Evolutionary conservation across 352 stramenopile species (phyloP).

Genomic region (Phytopythium oedochilum): DNA sequence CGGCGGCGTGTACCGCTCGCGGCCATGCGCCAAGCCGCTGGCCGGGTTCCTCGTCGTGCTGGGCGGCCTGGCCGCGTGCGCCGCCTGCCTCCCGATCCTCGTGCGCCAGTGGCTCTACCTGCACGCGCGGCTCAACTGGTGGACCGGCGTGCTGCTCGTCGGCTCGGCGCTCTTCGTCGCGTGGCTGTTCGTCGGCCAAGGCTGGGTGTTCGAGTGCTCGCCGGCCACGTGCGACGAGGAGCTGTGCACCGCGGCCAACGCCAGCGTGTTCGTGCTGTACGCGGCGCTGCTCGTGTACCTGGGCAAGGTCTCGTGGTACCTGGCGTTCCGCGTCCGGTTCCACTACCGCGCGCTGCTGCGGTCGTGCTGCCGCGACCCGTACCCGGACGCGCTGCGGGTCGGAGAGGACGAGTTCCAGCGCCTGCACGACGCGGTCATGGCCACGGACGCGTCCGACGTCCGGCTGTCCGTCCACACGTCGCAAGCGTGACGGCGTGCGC

Average conservation of each 20-base stretch:
- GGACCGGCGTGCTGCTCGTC: constrained; percentile 10
- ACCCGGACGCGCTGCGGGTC: constrained; percentile 19
- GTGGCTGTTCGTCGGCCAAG: constrained; percentile 28
- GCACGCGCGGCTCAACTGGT: constrained; percentile 20
- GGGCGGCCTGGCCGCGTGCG: constrained; percentile 25
- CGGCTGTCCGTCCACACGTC: background rate
- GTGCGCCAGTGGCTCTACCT: constrained; percentile 40
- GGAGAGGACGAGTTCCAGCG: constrained; percentile 17
- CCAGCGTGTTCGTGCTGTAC: constrained; percentile 27
- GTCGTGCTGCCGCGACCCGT: constrained; percentile 31
- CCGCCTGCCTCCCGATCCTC: constrained; percentile 23
- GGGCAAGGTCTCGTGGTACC: constrained; percentile 33
- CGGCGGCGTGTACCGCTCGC: constrained; percentile 15
- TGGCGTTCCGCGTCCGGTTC: constrained; percentile 27
- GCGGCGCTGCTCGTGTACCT: constrained; percentile 22
- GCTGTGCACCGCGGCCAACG: constrained; percentile 25
- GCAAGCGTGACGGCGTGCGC: too few species aligned
- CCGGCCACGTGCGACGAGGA: constrained; percentile 25
- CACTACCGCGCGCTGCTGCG: constrained; percentile 19
- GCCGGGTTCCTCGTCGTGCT: constrained; percentile 21
- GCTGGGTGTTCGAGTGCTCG: constrained; percentile 31
- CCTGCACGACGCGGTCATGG: constrained; percentile 12
- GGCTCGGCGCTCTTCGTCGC: constrained; percentile 15
- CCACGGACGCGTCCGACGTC: background rate
- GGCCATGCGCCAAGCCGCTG: constrained; percentile 26